Evolutionary conservation across 768 basidiomycete species (phyloP).

Genomic region (Favolaschia claudopus): DNA sequence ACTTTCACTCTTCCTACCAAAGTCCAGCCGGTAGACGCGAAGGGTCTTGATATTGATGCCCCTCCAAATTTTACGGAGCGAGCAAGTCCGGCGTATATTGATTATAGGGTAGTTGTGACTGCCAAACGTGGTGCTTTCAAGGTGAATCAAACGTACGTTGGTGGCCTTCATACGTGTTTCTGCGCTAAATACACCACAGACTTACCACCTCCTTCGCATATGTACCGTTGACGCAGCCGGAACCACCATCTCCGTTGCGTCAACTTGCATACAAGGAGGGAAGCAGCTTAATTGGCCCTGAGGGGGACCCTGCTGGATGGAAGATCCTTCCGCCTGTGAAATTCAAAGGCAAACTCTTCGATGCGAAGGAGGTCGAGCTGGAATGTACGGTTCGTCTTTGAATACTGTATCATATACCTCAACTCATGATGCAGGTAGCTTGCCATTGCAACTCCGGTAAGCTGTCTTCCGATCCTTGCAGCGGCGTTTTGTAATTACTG

Average conservation of each 20-base stretch:
- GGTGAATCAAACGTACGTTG: slow-evolving; percentile 56
- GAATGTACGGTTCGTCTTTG: slow-evolving; percentile 39
- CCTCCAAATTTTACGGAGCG: slow-evolving; percentile 65
- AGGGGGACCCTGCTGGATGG: slow-evolving; percentile 48
- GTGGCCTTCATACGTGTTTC: neutral
- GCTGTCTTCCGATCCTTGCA: neutral
- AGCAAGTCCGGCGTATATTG: slow-evolving; percentile 62
- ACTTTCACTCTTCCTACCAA: slow-evolving; percentile 53
- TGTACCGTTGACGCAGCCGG: slow-evolving; percentile 41
- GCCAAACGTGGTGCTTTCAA: slow-evolving; percentile 56
- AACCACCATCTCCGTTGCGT: slow-evolving; percentile 44
- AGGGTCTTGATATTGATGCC: slow-evolving; percentile 46
- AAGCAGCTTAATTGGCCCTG: slow-evolving; percentile 41
- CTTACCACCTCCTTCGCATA: slow-evolving; percentile 41
- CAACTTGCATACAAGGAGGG: slow-evolving; percentile 43
- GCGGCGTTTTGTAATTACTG: neutral
- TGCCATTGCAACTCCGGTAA: slow-evolving; percentile 57
- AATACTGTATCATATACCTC: neutral
- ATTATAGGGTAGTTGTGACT: slow-evolving; percentile 60
- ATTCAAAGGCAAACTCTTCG: slow-evolving; percentile 44
- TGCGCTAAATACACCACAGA: slow-evolving; percentile 22
- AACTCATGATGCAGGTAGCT: slow-evolving; percentile 40
- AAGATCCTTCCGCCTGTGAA: slow-evolving; percentile 36
- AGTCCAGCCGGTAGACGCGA: slow-evolving; percentile 45
- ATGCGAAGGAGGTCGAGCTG: slow-evolving; percentile 39